Conservation (phyloP, 176 grass and related monocot species). For the Bromus sterilis region DNA sequence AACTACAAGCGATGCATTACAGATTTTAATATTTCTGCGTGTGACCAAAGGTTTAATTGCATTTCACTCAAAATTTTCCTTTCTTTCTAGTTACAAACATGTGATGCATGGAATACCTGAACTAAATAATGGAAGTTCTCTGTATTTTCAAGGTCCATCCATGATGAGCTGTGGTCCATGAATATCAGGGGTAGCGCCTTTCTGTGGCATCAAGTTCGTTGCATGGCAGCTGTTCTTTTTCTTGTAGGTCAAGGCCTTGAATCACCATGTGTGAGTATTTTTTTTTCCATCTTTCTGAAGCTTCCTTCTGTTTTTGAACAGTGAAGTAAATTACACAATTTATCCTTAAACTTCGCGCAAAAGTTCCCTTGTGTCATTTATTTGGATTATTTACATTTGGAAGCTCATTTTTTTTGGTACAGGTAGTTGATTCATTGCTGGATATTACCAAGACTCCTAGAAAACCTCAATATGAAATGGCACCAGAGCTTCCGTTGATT, state of each 20-base stretch:
- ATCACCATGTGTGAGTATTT: slow-evolving; percentile 70
- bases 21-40: slow-evolving; percentile 70
- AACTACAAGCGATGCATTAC: slow-evolving; percentile 76
- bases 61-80: slow-evolving; percentile 4
- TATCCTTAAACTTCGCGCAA: neutral
- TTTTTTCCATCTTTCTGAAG: neutral
- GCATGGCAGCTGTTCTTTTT: slow-evolving; percentile 95
- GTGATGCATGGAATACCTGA: neutral
- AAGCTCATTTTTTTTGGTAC: slow-evolving; percentile 21
- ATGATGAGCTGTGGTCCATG: slow-evolving; percentile 77
- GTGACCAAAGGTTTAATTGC: slow-evolving; percentile 49
- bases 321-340: neutral
- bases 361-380: neutral
- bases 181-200: slow-evolving; percentile 89
- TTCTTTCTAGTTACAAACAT: slow-evolving; percentile 19
- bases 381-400: slow-evolving; percentile 15
- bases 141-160: slow-evolving; percentile 43
- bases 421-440: slow-evolving; percentile 82
- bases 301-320: neutral
- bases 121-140: slow-evolving; percentile 8
- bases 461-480: slow-evolving; percentile 98
- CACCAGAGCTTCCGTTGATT: slow-evolving; percentile 77
- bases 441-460: slow-evolving; percentile 57
- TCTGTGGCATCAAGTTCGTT: slow-evolving; percentile 98
- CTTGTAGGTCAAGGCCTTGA: slow-evolving; percentile 79